Conservation (phyloP, 768 basidiomycete species). For the Suillus paluster region DNA sequence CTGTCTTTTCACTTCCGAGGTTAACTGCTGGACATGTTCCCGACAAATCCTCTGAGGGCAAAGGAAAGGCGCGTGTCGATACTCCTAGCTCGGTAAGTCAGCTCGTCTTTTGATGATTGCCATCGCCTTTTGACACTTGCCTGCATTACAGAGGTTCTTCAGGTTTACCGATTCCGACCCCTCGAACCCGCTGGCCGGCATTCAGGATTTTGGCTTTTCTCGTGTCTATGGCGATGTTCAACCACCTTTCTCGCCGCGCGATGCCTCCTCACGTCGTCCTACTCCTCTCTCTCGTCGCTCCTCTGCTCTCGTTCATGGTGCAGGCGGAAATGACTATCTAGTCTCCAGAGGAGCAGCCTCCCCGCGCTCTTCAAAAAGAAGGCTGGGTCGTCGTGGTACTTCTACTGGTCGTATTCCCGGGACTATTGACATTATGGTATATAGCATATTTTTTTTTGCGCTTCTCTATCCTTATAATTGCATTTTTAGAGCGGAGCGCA, state of each 20-base stretch:
- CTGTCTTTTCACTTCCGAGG: not conserved
- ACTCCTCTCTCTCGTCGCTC: constrained; percentile 20
- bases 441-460: constrained; percentile 17
- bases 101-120: not conserved
- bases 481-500: constrained; percentile 1
- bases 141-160: not conserved
- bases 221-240: not conserved
- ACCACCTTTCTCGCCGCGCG: not conserved
- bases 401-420: constrained; percentile 42
- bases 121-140: not conserved
- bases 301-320: constrained; percentile 26
- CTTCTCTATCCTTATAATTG: not conserved
- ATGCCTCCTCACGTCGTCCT: not conserved
- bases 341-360: constrained; percentile 21
- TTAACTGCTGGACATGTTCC: not conserved
- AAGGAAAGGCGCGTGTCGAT: not conserved
- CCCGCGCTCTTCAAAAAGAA: not conserved
- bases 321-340: constrained; percentile 31
- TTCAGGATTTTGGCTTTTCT: not conserved
- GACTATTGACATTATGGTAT: constrained; percentile 52
- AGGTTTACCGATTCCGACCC: not conserved
- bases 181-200: not conserved
- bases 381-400: constrained; percentile 15
- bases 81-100: constrained; percentile 1
- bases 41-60: not conserved